Percentiles rank a stretch among this genome's conserved stretches.
Evolutionary conservation across 2,329 filamentous ascomycete genomes (phyloP).

Genomic region (Westerdykella sp.): DNA sequence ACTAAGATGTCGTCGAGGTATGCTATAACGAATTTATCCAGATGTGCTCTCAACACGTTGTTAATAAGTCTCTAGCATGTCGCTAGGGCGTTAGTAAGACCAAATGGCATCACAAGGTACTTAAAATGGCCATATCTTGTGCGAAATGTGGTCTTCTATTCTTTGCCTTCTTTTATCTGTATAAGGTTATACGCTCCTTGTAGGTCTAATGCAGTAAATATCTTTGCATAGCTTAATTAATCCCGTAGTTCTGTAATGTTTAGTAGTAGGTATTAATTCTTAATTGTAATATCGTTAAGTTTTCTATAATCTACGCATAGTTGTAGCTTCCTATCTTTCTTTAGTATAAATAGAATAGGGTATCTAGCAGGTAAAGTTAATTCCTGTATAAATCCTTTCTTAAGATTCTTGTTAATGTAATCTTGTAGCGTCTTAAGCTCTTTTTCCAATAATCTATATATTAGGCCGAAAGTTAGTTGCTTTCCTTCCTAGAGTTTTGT

Average conservation of each 20-base stretch:
- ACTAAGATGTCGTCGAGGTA: too few relatives aligned
- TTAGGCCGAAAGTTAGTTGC: background rate
- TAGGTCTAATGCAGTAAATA: slow-evolving; percentile 8
- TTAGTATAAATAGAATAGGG: background rate
- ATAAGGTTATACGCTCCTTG: background rate
- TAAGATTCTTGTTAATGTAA: background rate
- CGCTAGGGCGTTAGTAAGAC: slow-evolving; percentile 14
- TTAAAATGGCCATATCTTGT: slow-evolving; percentile 16
- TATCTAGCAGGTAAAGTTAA: background rate
- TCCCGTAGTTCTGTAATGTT: slow-evolving; percentile 6
- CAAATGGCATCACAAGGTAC: slow-evolving; percentile 19
- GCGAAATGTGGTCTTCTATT: slow-evolving; percentile 7
- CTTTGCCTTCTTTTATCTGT: slow-evolving; percentile 4
- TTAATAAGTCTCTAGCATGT: background rate
- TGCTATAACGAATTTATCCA: too few relatives aligned
- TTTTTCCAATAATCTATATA: background rate
- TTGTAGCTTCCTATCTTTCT: slow-evolving; percentile 1
- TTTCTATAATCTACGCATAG: slow-evolving; percentile 2
- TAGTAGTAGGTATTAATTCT: slow-evolving; percentile 8
- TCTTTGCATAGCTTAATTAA: slow-evolving; percentile 3
- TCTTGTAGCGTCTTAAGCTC: background rate
- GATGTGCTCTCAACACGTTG: too few relatives aligned
- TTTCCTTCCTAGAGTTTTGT: background rate
- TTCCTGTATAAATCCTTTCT: background rate
- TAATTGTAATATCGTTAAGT: slow-evolving; percentile 4